phyloP scores from a whole-genome alignment of 305 asterid species.

The Coffea humblotiana region DNA sequence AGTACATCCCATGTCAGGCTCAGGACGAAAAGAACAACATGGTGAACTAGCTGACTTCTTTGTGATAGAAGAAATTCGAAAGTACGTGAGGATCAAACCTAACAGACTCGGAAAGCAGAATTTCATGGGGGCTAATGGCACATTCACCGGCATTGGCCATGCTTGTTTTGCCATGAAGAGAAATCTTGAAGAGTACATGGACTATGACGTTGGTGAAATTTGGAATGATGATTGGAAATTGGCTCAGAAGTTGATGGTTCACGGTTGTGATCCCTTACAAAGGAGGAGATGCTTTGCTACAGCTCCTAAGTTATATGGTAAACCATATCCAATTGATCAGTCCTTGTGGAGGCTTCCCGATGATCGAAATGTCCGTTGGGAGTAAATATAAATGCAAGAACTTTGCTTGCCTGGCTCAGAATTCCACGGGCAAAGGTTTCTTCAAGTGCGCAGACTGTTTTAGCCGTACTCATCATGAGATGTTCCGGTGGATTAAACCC shows the following conservation, averaged over 20 bases:
- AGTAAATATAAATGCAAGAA: constrained; percentile 56
- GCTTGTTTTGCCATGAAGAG: constrained; percentile 50
- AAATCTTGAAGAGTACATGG: constrained; percentile 59
- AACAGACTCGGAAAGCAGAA: constrained; percentile 56
- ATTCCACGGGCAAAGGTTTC: constrained; percentile 45
- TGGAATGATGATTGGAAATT: constrained; percentile 67
- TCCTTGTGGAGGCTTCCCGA: constrained; percentile 55
- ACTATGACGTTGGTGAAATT: constrained; percentile 55
- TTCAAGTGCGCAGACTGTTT: constrained; percentile 61
- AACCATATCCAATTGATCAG: constrained; percentile 42
- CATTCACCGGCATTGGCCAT: constrained; percentile 61
- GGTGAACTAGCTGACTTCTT: constrained; percentile 35
- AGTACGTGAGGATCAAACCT: constrained; percentile 50
- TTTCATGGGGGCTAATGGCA: constrained; percentile 66
- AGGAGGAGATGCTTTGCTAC: constrained; percentile 54
- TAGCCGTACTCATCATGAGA: constrained; percentile 51
- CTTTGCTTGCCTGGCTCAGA: constrained; percentile 49
- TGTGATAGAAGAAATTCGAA: constrained; percentile 53
- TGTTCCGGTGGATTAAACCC: constrained; percentile 50
- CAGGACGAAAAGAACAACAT: constrained; percentile 1
- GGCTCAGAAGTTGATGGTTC: constrained; percentile 54
- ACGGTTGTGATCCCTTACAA: constrained; percentile 70
- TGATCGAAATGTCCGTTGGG: constrained; percentile 60
- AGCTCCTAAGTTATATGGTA: constrained; percentile 50
- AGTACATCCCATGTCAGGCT: constrained; percentile 8